These are phyloP conservation scores for Suhomyces bokatorum DNA, from an alignment of 1,139 yeast genomes.

Conservation along the genomic window DNA sequence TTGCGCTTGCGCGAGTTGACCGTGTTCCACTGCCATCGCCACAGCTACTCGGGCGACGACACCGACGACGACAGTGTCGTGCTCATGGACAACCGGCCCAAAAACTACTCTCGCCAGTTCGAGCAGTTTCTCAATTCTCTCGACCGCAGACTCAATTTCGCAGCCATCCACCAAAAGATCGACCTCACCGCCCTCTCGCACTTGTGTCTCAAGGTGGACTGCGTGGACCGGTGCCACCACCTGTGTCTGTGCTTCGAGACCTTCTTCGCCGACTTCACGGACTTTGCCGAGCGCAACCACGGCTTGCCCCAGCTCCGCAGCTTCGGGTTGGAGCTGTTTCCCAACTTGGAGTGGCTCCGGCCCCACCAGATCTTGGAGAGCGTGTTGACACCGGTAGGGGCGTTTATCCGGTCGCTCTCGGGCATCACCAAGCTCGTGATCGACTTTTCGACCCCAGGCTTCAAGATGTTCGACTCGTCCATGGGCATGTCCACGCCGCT, in stretches of 20 bases:
- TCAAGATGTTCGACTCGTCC: constrained; percentile 40
- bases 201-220: constrained; percentile 35
- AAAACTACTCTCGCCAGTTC: constrained; percentile 4
- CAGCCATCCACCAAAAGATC: constrained; percentile 26
- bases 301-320: constrained; percentile 36
- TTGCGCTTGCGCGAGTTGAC: constrained; percentile 34
- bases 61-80: constrained; percentile 11
- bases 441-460: constrained; percentile 42
- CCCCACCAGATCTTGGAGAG: constrained; percentile 39
- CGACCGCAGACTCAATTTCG: constrained; percentile 28
- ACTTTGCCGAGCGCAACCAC: constrained; percentile 21
- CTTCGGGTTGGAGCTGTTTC: constrained; percentile 37
- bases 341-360: constrained; percentile 41
- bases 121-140: constrained; percentile 17
- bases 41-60: constrained; percentile 11
- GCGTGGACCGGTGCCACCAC: constrained; percentile 25
- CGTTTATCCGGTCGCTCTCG: constrained; percentile 28
- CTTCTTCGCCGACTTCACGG: constrained; percentile 32
- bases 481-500: constrained; percentile 32
- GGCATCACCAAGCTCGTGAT: constrained; percentile 28
- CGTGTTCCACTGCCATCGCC: constrained; percentile 37
- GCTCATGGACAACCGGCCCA: neutral
- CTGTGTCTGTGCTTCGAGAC: constrained; percentile 35
- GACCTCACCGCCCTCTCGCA: constrained; percentile 26
- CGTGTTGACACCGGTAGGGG: constrained; percentile 35